A percentile compares a stretch with the other conserved stretches of the same genome.
Evolutionary conservation across 345 rosid species (phyloP).

Genomic region (Dipteronia dyeriana): DNA sequence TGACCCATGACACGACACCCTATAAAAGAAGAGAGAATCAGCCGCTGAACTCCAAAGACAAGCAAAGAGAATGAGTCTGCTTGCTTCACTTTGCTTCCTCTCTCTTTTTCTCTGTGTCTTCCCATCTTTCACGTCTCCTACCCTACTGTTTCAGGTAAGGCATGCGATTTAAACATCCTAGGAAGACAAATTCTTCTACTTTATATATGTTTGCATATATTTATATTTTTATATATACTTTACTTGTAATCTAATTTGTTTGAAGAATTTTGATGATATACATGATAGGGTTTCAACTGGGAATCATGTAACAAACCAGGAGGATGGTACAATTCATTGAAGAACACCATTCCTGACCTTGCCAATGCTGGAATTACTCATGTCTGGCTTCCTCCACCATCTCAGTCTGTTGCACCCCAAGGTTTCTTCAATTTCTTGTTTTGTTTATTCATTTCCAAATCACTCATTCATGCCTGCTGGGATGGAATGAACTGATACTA

Average conservation of each 20-base stretch:
- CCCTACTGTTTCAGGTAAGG: conserved; percentile 63
- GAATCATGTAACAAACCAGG: conserved; percentile 67
- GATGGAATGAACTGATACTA: not conserved
- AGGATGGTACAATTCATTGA: conserved; percentile 80
- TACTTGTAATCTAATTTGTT: not conserved
- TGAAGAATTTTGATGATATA: not conserved
- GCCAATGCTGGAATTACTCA: conserved; percentile 74
- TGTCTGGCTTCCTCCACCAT: conserved; percentile 95
- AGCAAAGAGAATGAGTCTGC: conserved; percentile 24
- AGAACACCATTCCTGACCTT: conserved; percentile 54
- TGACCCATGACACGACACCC: not conserved
- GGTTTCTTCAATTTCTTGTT: conserved; percentile 35
- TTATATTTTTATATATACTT: too few species aligned
- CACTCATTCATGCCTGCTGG: conserved; percentile 1
- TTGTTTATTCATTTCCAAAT: not conserved
- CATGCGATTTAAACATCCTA: not conserved
- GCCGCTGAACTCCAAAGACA: not conserved
- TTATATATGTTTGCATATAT: too few species aligned
- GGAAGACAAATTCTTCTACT: too few species aligned
- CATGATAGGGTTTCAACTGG: conserved; percentile 81
- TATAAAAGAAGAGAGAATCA: conserved; percentile 17
- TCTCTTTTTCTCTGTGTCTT: conserved; percentile 36
- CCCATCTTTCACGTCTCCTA: conserved; percentile 43
- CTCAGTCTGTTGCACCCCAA: conserved; percentile 66
- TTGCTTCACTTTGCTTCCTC: conserved; percentile 27